phyloP scores from a whole-genome alignment of 768 basidiomycete genomes.

The Lactarius quietus region DNA sequence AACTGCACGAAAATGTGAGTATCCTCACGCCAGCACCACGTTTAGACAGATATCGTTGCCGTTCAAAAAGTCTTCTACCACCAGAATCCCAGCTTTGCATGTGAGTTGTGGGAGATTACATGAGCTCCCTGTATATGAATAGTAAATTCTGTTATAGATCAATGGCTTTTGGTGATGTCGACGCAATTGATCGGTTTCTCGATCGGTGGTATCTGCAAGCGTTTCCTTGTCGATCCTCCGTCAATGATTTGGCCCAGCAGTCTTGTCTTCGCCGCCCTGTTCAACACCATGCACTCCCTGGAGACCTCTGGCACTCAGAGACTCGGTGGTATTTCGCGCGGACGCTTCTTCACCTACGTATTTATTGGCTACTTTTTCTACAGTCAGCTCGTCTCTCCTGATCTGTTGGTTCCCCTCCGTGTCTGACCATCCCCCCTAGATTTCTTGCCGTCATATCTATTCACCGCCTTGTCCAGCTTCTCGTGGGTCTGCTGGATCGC shows the following conservation, averaged over 20 bases:
- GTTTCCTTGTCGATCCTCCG: constrained; percentile 43
- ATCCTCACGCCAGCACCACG: neutral
- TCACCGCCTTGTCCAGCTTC: constrained; percentile 41
- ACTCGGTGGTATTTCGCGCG: constrained; percentile 47
- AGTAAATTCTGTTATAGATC: constrained; percentile 28
- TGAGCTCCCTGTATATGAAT: no score
- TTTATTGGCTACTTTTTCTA: constrained; percentile 38
- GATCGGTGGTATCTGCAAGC: constrained; percentile 41
- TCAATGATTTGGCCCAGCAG: constrained; percentile 46
- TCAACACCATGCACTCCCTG: constrained; percentile 42
- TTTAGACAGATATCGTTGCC: constrained; percentile 42
- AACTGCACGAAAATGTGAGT: neutral
- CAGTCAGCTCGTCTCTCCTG: constrained; percentile 41
- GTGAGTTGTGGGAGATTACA: constrained; percentile 22
- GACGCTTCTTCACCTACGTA: constrained; percentile 48
- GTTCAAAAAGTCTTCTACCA: constrained; percentile 46
- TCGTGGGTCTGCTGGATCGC: constrained; percentile 90
- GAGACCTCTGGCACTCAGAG: constrained; percentile 41
- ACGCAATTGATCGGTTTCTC: constrained; percentile 42
- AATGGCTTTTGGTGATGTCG: constrained; percentile 41
- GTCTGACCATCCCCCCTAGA: neutral
- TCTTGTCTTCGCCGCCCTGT: constrained; percentile 41
- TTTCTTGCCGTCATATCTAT: constrained; percentile 7
- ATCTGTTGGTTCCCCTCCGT: neutral
- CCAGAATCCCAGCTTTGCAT: constrained; percentile 38